Conservation (phyloP, 2,329 filamentous ascomycete species). For the Lachnellula cervina region DNA sequence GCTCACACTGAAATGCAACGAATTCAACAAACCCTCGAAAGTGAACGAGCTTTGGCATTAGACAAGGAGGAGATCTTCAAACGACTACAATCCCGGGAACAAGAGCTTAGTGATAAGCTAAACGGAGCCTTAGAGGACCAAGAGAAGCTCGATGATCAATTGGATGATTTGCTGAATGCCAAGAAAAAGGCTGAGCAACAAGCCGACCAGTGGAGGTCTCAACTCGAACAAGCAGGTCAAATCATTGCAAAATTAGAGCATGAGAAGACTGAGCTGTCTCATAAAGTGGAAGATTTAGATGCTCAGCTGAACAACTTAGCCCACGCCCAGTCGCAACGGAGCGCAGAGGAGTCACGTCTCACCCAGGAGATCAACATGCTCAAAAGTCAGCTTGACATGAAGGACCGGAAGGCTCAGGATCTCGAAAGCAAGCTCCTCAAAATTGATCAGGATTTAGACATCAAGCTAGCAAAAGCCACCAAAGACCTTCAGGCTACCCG, state of each 20-base stretch:
- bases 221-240: slow-evolving; percentile 85
- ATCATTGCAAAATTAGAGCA: slow-evolving; percentile 82
- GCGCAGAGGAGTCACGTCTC: slow-evolving; percentile 69
- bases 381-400: slow-evolving; percentile 80
- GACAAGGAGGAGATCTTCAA: slow-evolving; percentile 99
- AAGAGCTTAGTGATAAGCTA: slow-evolving; percentile 88
- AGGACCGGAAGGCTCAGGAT: slow-evolving; percentile 85
- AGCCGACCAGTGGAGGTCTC: slow-evolving; percentile 68
- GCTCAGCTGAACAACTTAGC: slow-evolving; percentile 65
- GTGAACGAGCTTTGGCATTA: slow-evolving; percentile 87
- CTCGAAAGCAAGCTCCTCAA: slow-evolving; percentile 79
- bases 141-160: slow-evolving; percentile 86
- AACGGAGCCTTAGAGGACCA: slow-evolving; percentile 90
- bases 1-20: slow-evolving; percentile 82
- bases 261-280: slow-evolving; percentile 73
- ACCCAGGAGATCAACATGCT: slow-evolving; percentile 85
- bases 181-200: slow-evolving; percentile 88
- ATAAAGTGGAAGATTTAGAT: slow-evolving; percentile 66
- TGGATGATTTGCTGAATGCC: slow-evolving; percentile 81
- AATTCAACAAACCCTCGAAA: slow-evolving; percentile 91
- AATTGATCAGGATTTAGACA: slow-evolving; percentile 80
- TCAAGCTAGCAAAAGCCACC: slow-evolving; percentile 71
- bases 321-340: slow-evolving; percentile 65
- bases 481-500: slow-evolving; percentile 76
- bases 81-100: slow-evolving; percentile 85